A percentile compares a stretch with the other conserved stretches of the same genome.
phyloP scores from a whole-genome alignment of 331 rosid species.

The Pyrus hybrid region DNA sequence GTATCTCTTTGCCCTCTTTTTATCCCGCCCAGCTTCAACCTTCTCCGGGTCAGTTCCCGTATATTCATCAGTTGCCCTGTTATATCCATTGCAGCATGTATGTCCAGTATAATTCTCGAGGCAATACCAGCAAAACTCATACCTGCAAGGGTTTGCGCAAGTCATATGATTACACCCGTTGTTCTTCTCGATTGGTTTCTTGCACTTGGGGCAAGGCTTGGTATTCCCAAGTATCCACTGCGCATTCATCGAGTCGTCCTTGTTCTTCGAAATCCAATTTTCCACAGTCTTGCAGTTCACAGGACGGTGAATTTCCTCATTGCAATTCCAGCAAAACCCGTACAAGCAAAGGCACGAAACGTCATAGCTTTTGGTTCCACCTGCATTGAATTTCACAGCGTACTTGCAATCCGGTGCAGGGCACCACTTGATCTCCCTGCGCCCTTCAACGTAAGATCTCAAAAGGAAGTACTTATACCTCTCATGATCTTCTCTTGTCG shows the following conservation, averaged over 20 bases:
- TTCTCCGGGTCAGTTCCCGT: neutral
- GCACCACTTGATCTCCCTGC: conserved; percentile 84
- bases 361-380: conserved; percentile 63
- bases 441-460: conserved; percentile 82
- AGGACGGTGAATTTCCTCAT: conserved; percentile 79
- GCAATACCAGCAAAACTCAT: conserved; percentile 58
- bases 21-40: conserved; percentile 7
- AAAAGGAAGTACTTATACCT: conserved; percentile 57
- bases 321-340: conserved; percentile 90
- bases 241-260: conserved; percentile 65
- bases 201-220: conserved; percentile 71
- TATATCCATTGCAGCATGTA: neutral
- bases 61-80: no score
- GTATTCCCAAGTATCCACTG: conserved; percentile 59
- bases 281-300: conserved; percentile 57
- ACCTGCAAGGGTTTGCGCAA: conserved; percentile 57
- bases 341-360: conserved; percentile 72
- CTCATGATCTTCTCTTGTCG: conserved; percentile 38
- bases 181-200: conserved; percentile 65
- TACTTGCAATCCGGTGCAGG: conserved; percentile 84
- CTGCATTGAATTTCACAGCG: conserved; percentile 72
- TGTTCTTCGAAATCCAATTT: conserved; percentile 72
- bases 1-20: conserved; percentile 14
- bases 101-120: neutral
- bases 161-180: conserved; percentile 74